These are phyloP conservation scores for Periglandula ipomoeae DNA, from an alignment of 2,329 filamentous ascomycete genomes.

Conservation along the genomic window DNA sequence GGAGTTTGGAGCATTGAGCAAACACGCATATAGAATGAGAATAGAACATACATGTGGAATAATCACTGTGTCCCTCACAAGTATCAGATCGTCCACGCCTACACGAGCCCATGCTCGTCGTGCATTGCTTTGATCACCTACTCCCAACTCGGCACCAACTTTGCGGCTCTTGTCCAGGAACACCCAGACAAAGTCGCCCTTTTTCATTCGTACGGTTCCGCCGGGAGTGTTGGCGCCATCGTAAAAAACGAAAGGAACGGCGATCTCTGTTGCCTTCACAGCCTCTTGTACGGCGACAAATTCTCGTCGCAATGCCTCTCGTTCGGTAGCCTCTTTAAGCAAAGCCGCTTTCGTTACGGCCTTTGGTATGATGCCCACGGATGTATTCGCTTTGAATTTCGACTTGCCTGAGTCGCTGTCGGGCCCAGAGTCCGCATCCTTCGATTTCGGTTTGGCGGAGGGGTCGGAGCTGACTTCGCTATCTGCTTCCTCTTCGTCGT, in stretches of 20 bases:
- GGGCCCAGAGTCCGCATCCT: constrained; percentile 16
- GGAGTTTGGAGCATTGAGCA: neutral
- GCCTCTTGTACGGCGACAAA: constrained; percentile 76
- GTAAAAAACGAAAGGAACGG: constrained; percentile 94
- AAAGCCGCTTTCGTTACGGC: constrained; percentile 61
- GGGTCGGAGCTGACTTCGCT: constrained; percentile 20
- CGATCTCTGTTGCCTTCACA: constrained; percentile 81
- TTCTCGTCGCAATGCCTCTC: constrained; percentile 71
- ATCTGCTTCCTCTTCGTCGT: constrained; percentile 52
- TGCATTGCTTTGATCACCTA: constrained; percentile 57
- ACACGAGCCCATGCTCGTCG: constrained; percentile 84
- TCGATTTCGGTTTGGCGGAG: neutral
- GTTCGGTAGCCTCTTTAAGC: constrained; percentile 67
- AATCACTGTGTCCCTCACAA: constrained; percentile 83
- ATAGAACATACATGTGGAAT: constrained; percentile 72
- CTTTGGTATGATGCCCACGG: constrained; percentile 59
- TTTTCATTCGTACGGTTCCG: constrained; percentile 77
- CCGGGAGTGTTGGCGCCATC: constrained; percentile 86
- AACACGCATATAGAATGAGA: neutral
- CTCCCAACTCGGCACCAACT: constrained; percentile 73
- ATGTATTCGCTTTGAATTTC: constrained; percentile 54
- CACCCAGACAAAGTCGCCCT: constrained; percentile 87
- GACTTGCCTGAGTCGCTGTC: constrained; percentile 13
- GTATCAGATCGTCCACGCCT: constrained; percentile 89
- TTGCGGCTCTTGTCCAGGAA: constrained; percentile 89